phyloP scores from a whole-genome alignment of 2,329 filamentous ascomycete genomes.

The Aaosphaeria arxii region DNA sequence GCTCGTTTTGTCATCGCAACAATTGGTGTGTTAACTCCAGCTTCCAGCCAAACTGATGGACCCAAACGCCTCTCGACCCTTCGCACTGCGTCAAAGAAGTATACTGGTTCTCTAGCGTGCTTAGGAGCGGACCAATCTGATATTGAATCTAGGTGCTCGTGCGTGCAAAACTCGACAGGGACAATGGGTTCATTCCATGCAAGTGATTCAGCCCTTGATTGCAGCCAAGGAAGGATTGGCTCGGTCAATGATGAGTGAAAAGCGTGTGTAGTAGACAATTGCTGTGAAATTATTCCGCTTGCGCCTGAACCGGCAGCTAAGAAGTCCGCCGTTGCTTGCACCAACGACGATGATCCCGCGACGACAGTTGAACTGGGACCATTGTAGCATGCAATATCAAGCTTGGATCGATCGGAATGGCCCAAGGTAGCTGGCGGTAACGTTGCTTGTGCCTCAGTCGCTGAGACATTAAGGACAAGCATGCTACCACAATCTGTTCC shows the following conservation, averaged over 20 bases:
- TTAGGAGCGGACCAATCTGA: not conserved
- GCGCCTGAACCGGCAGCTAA: too few species aligned
- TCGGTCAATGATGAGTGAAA: conserved; percentile 25
- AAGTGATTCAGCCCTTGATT: conserved; percentile 7
- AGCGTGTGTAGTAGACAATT: conserved; percentile 20
- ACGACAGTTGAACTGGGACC: conserved; percentile 6
- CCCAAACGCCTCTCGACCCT: conserved; percentile 30
- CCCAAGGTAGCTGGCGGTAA: not conserved
- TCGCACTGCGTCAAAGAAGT: conserved; percentile 43
- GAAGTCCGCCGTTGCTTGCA: not conserved
- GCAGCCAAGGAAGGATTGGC: conserved; percentile 14
- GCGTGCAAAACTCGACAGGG: not conserved
- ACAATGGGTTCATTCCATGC: not conserved
- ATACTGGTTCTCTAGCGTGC: conserved; percentile 47
- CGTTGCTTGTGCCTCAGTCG: not conserved
- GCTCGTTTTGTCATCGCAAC: conserved; percentile 18
- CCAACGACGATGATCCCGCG: not conserved
- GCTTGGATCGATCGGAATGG: not conserved
- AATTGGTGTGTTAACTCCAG: conserved; percentile 19
- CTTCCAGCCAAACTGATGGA: conserved; percentile 19
- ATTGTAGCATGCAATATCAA: conserved; percentile 12
- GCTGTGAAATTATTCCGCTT: too few species aligned
- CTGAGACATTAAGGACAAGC: conserved; percentile 14
- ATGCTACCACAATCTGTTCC: conserved; percentile 36
- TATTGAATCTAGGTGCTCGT: not conserved